phyloP scores from a whole-genome alignment of 2,329 filamentous ascomycete genomes.

The Alternaria triticimaculans region DNA sequence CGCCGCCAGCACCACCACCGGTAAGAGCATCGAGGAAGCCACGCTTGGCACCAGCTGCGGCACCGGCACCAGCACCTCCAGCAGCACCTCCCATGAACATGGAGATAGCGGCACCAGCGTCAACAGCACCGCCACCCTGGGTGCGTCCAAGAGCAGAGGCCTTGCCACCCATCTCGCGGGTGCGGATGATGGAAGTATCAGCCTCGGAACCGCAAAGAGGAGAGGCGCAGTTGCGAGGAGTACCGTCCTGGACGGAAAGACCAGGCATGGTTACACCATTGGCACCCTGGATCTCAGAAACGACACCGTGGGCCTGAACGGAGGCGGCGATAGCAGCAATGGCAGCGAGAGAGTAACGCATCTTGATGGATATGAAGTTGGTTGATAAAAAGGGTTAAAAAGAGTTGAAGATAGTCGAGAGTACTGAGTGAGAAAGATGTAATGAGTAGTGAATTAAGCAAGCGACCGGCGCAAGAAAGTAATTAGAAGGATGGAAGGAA shows the following conservation, averaged over 20 bases:
- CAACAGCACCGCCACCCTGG: conserved; percentile 61
- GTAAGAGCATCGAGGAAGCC: conserved; percentile 36
- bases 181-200: conserved; percentile 73
- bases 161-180: conserved; percentile 62
- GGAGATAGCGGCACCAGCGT: conserved; percentile 10
- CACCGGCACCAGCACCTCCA: conserved; percentile 25
- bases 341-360: conserved; percentile 57
- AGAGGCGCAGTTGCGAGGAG: conserved; percentile 69
- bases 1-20: conserved; percentile 19
- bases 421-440: conserved; percentile 1
- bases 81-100: conserved; percentile 8
- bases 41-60: conserved; percentile 22
- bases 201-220: conserved; percentile 70
- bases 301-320: conserved; percentile 65
- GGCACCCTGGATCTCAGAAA: conserved; percentile 63
- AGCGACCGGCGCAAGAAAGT: conserved; percentile 47
- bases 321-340: conserved; percentile 56
- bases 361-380: conserved; percentile 44
- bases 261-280: conserved; percentile 70
- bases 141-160: conserved; percentile 70
- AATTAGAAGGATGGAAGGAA: conserved; percentile 35
- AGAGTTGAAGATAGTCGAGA: neutral
- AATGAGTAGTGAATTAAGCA: conserved; percentile 31
- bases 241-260: conserved; percentile 68
- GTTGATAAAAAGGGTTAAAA: conserved; percentile 3